A percentile compares a stretch with the other conserved stretches of the same genome.
Evolutionary conservation across 176 grass and related monocot species (phyloP).

Genomic region (Rhipidocladum racemiflorum): DNA sequence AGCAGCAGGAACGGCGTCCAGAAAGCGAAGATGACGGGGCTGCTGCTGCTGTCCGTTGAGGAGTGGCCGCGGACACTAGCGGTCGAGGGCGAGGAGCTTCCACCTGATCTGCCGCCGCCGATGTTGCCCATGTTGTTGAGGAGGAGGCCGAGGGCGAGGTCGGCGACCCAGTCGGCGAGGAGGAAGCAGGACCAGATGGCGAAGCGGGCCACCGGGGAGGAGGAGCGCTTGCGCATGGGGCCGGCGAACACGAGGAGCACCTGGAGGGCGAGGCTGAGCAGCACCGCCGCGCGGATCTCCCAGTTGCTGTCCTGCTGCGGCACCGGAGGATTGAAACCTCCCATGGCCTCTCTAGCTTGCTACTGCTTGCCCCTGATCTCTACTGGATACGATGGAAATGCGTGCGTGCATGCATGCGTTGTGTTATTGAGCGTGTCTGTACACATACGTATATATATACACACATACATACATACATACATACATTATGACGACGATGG

Average conservation of each 20-base stretch:
- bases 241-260: constrained; percentile 14
- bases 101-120: background rate
- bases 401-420: no score
- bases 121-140: constrained; percentile 40
- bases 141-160: background rate
- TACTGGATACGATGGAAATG: no score
- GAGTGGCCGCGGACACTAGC: background rate
- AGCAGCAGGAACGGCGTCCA: no score
- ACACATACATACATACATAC: no score
- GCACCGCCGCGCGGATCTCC: constrained; percentile 16
- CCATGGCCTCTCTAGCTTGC: no score
- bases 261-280: constrained; percentile 3
- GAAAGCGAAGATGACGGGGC: no score
- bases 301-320: constrained; percentile 38
- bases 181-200: background rate
- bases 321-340: constrained; percentile 1
- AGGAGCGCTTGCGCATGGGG: background rate
- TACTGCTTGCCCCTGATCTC: no score
- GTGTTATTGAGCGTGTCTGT: no score
- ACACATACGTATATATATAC: no score
- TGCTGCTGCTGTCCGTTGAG: no score
- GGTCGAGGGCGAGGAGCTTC: background rate
- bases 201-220: background rate
- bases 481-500: no score
- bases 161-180: constrained; percentile 5